Conservation (phyloP, 352 stramenopile genomes). For the Phytophthora cajani region DNA sequence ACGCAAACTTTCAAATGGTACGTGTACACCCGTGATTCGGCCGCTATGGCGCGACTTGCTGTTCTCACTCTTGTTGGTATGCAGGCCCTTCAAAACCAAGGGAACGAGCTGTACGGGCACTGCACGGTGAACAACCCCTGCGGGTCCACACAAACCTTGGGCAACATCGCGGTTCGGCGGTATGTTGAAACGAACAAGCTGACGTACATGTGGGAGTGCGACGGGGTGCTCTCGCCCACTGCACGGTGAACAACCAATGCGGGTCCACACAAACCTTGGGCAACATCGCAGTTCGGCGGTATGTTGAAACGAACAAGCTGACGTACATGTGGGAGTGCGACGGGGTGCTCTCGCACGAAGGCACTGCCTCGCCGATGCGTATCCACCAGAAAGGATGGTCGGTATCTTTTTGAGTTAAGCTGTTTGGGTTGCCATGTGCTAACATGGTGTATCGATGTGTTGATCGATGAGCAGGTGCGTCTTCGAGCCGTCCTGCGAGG, state of each 20-base stretch:
- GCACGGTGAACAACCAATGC: conserved; percentile 40
- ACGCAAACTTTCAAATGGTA: conserved; percentile 50
- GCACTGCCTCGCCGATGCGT: conserved; percentile 30
- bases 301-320: conserved; percentile 48
- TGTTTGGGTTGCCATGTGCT: neutral
- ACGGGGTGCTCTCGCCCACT: conserved; percentile 39
- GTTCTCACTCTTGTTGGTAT: conserved; percentile 9
- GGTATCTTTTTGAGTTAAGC: conserved; percentile 9
- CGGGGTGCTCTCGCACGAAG: conserved; percentile 28
- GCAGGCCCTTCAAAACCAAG: conserved; percentile 50
- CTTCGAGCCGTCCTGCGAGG: conserved; percentile 48
- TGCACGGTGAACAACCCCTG: conserved; percentile 45
- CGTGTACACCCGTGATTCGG: neutral
- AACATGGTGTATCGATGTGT: neutral
- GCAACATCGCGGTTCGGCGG: conserved; percentile 52
- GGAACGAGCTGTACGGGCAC: conserved; percentile 55
- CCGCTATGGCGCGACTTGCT: neutral
- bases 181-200: conserved; percentile 53
- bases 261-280: conserved; percentile 40
- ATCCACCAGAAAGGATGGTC: conserved; percentile 64
- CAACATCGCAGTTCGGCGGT: conserved; percentile 56
- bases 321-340: conserved; percentile 63
- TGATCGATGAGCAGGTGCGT: conserved; percentile 36
- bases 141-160: conserved; percentile 39
- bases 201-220: conserved; percentile 61